Conservation (phyloP, 805 yeast species). For the Candida koratica region DNA sequence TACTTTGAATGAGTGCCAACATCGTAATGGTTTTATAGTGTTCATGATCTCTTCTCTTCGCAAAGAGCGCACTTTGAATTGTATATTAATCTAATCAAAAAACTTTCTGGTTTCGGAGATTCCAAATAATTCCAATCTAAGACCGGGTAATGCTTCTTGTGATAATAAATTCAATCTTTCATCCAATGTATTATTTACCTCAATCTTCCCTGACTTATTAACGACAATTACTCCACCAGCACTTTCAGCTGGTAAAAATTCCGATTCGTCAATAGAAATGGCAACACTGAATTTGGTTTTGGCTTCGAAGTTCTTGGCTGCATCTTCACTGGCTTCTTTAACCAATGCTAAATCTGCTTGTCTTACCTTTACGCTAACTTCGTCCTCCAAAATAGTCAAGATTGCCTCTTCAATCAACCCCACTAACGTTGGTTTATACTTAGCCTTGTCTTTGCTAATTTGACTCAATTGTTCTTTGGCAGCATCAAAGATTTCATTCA, state of each 20-base stretch:
- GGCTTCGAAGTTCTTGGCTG: conserved; percentile 59
- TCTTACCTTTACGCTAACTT: conserved; percentile 62
- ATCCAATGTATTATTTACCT: conserved; percentile 87
- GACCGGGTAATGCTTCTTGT: conserved; percentile 85
- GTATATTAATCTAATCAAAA: conserved; percentile 56
- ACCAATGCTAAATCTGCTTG: conserved; percentile 60
- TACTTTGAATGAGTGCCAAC: too few relatives aligned
- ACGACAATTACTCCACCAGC: conserved; percentile 84
- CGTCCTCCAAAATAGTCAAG: conserved; percentile 67
- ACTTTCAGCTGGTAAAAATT: conserved; percentile 55
- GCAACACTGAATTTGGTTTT: conserved; percentile 56
- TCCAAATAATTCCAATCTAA: conserved; percentile 86
- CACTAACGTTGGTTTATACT: conserved; percentile 66
- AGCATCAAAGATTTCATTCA: conserved; percentile 67
- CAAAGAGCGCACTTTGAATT: too few relatives aligned
- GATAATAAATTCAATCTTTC: conserved; percentile 84
- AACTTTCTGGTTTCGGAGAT: conserved; percentile 82
- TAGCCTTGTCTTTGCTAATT: conserved; percentile 49
- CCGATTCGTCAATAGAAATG: conserved; percentile 52
- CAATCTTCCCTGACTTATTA: conserved; percentile 75
- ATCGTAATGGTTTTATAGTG: background rate
- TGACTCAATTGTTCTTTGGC: conserved; percentile 62
- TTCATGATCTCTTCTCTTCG: too few relatives aligned
- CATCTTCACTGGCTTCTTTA: conserved; percentile 57
- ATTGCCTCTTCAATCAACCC: conserved; percentile 78